These are phyloP conservation scores for Ophiostoma australiae DNA, from an alignment of 2,329 filamentous ascomycete species.

Conservation along the genomic window DNA sequence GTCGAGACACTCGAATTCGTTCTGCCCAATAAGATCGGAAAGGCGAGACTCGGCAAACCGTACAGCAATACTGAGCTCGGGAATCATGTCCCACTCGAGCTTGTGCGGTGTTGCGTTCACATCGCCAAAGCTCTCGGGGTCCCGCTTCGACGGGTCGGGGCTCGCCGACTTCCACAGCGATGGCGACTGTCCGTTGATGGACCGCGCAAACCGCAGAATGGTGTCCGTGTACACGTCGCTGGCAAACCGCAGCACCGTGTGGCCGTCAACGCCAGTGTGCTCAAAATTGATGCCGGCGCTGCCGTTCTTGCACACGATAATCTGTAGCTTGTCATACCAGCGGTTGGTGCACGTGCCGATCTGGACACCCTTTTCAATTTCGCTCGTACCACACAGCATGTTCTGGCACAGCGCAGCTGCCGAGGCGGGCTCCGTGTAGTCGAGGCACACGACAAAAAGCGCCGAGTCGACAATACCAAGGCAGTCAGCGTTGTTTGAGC, in stretches of 20 bases:
- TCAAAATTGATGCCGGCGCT: slow-evolving; percentile 99
- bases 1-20: slow-evolving; percentile 90
- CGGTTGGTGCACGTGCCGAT: slow-evolving; percentile 96
- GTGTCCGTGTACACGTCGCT: slow-evolving; percentile 97
- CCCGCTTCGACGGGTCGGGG: slow-evolving; percentile 86
- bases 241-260: slow-evolving; percentile 92
- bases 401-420: slow-evolving; percentile 89
- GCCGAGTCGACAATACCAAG: slow-evolving; percentile 94
- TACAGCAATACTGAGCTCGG: slow-evolving; percentile 82
- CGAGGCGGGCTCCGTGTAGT: slow-evolving; percentile 80
- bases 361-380: slow-evolving; percentile 88
- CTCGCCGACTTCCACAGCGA: slow-evolving; percentile 86
- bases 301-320: slow-evolving; percentile 98
- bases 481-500: slow-evolving; percentile 92
- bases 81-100: slow-evolving; percentile 94
- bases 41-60: slow-evolving; percentile 93
- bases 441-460: slow-evolving; percentile 84
- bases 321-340: slow-evolving; percentile 99
- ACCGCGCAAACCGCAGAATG: slow-evolving; percentile 88
- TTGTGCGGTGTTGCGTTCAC: slow-evolving; percentile 93
- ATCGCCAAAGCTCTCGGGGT: slow-evolving; percentile 85
- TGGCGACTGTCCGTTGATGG: slow-evolving; percentile 90
- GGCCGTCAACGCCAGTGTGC: slow-evolving; percentile 94
- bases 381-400: slow-evolving; percentile 94
- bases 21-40: slow-evolving; percentile 91